Conservation (phyloP, 2,329 filamentous ascomycete genomes). For the Hypocrella siamensis region DNA sequence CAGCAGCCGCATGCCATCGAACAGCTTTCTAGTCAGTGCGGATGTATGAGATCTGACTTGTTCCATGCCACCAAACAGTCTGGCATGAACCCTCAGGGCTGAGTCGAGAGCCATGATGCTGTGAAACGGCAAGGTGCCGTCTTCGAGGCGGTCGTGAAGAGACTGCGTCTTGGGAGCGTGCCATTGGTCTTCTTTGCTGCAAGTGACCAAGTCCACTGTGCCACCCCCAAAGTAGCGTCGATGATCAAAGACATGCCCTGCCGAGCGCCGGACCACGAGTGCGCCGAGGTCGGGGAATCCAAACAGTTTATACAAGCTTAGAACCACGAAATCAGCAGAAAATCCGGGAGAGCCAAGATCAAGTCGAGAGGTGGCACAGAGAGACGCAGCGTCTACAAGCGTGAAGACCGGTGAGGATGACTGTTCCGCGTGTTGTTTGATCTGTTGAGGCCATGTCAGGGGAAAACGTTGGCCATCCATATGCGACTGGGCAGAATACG, state of each 20-base stretch:
- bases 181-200: conserved; percentile 57
- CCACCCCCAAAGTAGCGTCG: conserved; percentile 86
- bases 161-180: conserved; percentile 58
- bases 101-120: conserved; percentile 70
- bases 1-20: conserved; percentile 40
- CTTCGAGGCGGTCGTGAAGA: conserved; percentile 72
- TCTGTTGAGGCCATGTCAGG: conserved; percentile 44
- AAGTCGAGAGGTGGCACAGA: conserved; percentile 62
- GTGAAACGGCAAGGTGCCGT: conserved; percentile 83
- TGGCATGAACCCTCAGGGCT: conserved; percentile 53
- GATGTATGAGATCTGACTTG: conserved; percentile 56
- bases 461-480: conserved; percentile 72
- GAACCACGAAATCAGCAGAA: conserved; percentile 69
- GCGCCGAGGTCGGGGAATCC: conserved; percentile 86
- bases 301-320: conserved; percentile 97
- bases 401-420: conserved; percentile 35
- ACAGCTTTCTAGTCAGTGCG: conserved; percentile 44
- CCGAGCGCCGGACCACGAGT: conserved; percentile 61
- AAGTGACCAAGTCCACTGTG: conserved; percentile 80
- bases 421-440: conserved; percentile 19
- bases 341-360: conserved; percentile 45
- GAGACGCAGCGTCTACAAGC: conserved; percentile 70
- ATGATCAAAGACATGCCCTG: conserved; percentile 44
- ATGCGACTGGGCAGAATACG: conserved; percentile 85
- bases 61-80: conserved; percentile 57